These are phyloP conservation scores for Fonsecaea monophora DNA, from an alignment of 2,329 filamentous ascomycete species.

Conservation along the genomic window DNA sequence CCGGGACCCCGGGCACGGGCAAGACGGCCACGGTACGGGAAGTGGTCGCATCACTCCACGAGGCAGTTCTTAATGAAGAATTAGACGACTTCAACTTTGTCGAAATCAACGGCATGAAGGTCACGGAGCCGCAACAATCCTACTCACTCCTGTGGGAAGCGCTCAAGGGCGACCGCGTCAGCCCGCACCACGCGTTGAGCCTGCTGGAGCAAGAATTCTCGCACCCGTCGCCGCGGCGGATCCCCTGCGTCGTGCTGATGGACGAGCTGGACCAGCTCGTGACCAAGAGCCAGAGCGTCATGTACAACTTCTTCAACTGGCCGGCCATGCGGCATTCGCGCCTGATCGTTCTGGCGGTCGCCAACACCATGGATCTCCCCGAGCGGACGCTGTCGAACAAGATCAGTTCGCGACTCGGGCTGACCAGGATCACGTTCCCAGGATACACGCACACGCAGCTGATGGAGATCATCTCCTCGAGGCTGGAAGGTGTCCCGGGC, in stretches of 20 bases:
- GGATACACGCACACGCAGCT: constrained; percentile 97
- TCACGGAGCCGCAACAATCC: constrained; percentile 95
- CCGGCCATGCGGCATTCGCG: constrained; percentile 88
- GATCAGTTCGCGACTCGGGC: constrained; percentile 87
- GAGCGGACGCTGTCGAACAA: constrained; percentile 97
- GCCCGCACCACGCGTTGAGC: constrained; percentile 87
- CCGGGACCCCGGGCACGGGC: constrained; percentile 95
- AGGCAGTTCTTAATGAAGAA: constrained; percentile 86
- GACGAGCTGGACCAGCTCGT: constrained; percentile 97
- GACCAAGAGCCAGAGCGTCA: constrained; percentile 98
- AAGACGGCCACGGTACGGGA: constrained; percentile 98
- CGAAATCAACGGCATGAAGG: constrained; percentile 99
- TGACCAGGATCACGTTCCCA: constrained; percentile 95
- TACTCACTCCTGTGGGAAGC: constrained; percentile 97
- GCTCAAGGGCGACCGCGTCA: constrained; percentile 89
- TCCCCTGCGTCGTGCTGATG: constrained; percentile 97
- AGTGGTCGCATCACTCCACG: constrained; percentile 86
- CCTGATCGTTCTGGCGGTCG: constrained; percentile 93
- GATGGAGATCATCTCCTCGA: constrained; percentile 96
- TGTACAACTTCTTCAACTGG: constrained; percentile 99
- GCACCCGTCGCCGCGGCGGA: constrained; percentile 83
- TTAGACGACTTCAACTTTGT: constrained; percentile 99
- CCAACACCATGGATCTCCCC: constrained; percentile 98
- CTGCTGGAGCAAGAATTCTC: constrained; percentile 91
- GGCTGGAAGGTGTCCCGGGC: constrained; percentile 83